Percentiles rank a stretch among this genome's conserved stretches.
phyloP scores from a whole-genome alignment of 1,139 yeast genomes.

The Petasospora rhodanensis region DNA sequence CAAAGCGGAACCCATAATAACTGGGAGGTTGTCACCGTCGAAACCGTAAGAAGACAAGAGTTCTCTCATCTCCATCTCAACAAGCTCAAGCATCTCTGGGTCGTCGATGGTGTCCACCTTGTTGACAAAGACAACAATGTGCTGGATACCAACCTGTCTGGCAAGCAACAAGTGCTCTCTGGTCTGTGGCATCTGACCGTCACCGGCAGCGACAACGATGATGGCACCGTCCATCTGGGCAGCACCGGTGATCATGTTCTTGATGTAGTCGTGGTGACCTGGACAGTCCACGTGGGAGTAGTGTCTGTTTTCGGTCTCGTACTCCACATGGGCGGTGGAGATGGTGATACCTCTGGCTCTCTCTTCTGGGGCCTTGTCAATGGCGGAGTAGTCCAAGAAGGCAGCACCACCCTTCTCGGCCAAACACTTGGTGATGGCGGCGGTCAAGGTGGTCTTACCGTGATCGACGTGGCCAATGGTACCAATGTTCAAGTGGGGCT shows the following conservation, averaged over 20 bases:
- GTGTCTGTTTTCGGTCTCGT: conserved; percentile 88
- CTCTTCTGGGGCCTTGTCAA: conserved; percentile 99
- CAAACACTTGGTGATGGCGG: conserved; percentile 95
- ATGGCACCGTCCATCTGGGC: conserved; percentile 99
- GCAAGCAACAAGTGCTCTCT: conserved; percentile 97
- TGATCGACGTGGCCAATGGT: conserved; percentile 98
- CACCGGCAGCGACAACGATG: conserved; percentile 98
- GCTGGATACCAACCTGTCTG: conserved; percentile 98
- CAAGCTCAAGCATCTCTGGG: conserved; percentile 98
- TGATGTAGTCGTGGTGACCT: conserved; percentile 98
- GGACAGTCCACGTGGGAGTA: conserved; percentile 96
- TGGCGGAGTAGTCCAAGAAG: conserved; percentile 88
- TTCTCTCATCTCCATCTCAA: conserved; percentile 99
- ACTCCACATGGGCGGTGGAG: conserved; percentile 95
- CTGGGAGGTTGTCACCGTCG: conserved; percentile 98
- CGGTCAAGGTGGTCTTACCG: conserved; percentile 97
- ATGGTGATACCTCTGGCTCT: conserved; percentile 99
- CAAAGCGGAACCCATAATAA: conserved; percentile 97
- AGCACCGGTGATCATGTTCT: conserved; percentile 99
- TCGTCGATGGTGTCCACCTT: conserved; percentile 97
- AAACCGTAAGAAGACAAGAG: conserved; percentile 84
- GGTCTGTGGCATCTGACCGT: conserved; percentile 99
- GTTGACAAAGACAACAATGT: conserved; percentile 95
- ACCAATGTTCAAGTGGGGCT: conserved; percentile 96
- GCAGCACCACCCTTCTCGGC: conserved; percentile 86